phyloP scores from a whole-genome alignment of 2,329 filamentous ascomycete species.

The Calonectria crousiana region DNA sequence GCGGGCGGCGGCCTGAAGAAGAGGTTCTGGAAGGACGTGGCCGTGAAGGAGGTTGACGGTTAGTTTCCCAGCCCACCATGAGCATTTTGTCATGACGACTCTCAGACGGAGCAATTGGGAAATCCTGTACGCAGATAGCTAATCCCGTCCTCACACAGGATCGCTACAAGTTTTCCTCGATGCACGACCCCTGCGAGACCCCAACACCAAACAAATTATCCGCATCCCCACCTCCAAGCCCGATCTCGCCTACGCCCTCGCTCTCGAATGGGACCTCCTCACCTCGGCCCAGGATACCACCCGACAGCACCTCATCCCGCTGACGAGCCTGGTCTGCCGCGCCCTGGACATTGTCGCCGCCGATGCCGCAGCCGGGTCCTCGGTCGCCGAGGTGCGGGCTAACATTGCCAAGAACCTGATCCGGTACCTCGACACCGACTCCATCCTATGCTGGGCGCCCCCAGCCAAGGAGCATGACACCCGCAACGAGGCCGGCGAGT shows the following conservation, averaged over 20 bases:
- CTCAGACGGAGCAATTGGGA: neutral
- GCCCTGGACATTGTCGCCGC: slow-evolving; percentile 84
- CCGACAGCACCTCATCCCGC: slow-evolving; percentile 87
- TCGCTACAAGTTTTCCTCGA: slow-evolving; percentile 79
- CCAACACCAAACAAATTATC: slow-evolving; percentile 77
- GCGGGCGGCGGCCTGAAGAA: slow-evolving; percentile 67
- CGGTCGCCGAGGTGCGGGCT: slow-evolving; percentile 67
- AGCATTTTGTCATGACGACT: neutral
- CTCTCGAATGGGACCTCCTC: slow-evolving; percentile 92
- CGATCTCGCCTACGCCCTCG: slow-evolving; percentile 85
- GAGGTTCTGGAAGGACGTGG: slow-evolving; percentile 91
- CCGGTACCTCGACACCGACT: slow-evolving; percentile 92
- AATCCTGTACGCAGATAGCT: neutral
- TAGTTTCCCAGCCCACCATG: slow-evolving; percentile 37
- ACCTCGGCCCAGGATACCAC: slow-evolving; percentile 85
- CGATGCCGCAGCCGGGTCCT: slow-evolving; percentile 58
- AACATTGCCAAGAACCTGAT: slow-evolving; percentile 77
- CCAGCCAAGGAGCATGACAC: slow-evolving; percentile 62
- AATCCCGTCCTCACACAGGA: slow-evolving; percentile 46
- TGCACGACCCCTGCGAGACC: slow-evolving; percentile 81
- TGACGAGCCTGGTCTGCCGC: slow-evolving; percentile 87
- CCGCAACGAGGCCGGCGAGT: slow-evolving; percentile 63
- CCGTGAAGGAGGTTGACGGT: slow-evolving; percentile 77
- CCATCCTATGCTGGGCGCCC: slow-evolving; percentile 88
- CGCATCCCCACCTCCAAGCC: slow-evolving; percentile 80